These are phyloP conservation scores for Lichtheimia corymbifera DNA, from an alignment of 371 early-diverging fungal genomes.

Conservation along the genomic window DNA sequence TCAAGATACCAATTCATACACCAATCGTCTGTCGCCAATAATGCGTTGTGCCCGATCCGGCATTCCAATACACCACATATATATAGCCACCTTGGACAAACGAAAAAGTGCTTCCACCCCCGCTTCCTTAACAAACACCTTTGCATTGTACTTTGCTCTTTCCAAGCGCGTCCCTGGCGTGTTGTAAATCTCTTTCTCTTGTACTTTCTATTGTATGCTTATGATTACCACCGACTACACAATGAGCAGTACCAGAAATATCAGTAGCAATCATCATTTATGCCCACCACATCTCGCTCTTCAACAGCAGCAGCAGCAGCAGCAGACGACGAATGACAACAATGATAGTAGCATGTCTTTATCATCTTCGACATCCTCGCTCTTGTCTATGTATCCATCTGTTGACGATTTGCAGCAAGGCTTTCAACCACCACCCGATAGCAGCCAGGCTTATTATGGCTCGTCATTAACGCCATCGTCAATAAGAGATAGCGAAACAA, in stretches of 20 bases:
- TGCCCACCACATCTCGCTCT: neutral
- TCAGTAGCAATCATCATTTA: neutral
- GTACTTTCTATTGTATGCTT: slow-evolving; percentile 5
- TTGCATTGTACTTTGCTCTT: too few relatives aligned
- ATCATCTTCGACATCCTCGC: neutral
- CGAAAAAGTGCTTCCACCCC: too few relatives aligned
- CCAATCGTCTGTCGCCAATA: too few relatives aligned
- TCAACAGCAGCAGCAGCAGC: neutral
- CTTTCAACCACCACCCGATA: slow-evolving; percentile 9
- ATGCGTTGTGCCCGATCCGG: too few relatives aligned
- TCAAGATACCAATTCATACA: too few relatives aligned
- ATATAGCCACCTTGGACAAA: too few relatives aligned
- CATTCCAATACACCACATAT: too few relatives aligned
- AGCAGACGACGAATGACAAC: neutral
- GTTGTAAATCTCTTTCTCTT: neutral
- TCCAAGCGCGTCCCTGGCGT: too few relatives aligned
- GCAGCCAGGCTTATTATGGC: slow-evolving; percentile 3
- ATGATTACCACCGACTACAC: too few relatives aligned
- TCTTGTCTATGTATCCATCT: neutral
- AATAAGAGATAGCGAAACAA: too few relatives aligned
- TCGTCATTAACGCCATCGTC: neutral
- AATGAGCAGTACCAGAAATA: too few relatives aligned
- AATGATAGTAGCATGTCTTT: neutral
- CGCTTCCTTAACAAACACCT: too few relatives aligned
- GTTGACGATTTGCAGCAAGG: slow-evolving; percentile 4